phyloP scores from a whole-genome alignment of 345 rosid genomes.

The Cardamine resedifolia region DNA sequence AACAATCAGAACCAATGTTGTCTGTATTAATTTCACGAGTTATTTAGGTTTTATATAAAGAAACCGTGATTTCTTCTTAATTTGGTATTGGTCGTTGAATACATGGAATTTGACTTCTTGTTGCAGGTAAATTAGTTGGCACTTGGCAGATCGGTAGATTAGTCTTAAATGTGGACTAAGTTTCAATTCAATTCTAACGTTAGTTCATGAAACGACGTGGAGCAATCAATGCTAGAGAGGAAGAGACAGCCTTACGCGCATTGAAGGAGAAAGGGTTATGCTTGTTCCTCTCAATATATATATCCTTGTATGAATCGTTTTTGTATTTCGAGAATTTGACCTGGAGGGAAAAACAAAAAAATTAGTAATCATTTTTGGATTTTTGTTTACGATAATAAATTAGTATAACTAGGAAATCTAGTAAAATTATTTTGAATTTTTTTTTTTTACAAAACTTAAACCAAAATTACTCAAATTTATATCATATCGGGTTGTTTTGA shows the following conservation, averaged over 20 bases:
- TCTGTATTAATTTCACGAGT: not conserved
- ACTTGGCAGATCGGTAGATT: not conserved
- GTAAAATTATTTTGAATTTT: too few species aligned
- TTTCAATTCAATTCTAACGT: not conserved
- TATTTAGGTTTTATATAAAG: not conserved
- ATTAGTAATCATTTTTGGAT: too few species aligned
- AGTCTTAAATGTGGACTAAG: not conserved
- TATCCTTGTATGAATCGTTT: not conserved
- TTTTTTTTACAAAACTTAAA: too few species aligned
- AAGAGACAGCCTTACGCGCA: not conserved
- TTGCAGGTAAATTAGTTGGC: not conserved
- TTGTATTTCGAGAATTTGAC: not conserved
- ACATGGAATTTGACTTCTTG: not conserved
- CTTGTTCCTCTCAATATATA: too few species aligned
- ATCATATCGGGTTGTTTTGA: too few species aligned
- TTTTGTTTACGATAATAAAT: not conserved
- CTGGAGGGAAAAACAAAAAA: not conserved
- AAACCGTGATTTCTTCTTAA: not conserved
- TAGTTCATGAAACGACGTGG: slow-evolving; percentile 24
- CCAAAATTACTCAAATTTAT: too few species aligned
- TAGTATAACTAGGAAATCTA: too few species aligned
- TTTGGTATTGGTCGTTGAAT: not conserved
- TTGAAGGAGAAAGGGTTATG: too few species aligned
- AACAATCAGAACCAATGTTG: not conserved
- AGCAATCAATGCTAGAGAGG: not conserved